phyloP scores from a whole-genome alignment of 768 basidiomycete genomes.

The Amanita thiersii region DNA sequence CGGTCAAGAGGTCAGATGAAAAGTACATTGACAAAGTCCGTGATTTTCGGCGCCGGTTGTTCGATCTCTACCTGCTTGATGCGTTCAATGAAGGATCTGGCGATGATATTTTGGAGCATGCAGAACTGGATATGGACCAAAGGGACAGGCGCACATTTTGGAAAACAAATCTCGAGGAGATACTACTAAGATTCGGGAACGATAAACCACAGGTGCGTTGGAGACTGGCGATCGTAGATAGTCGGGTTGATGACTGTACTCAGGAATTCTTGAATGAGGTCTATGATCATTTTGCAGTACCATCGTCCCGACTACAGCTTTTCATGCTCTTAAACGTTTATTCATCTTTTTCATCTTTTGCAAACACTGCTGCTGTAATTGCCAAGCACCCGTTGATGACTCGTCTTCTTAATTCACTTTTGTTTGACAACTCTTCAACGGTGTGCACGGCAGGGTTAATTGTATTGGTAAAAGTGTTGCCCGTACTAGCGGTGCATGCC shows the following conservation, averaged over 20 bases:
- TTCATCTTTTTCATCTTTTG: conserved; percentile 47
- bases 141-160: conserved; percentile 53
- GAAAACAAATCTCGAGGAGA: conserved; percentile 75
- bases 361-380: conserved; percentile 37
- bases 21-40: conserved; percentile 36
- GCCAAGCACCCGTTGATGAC: conserved; percentile 56
- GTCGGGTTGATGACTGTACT: conserved; percentile 4
- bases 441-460: conserved; percentile 56
- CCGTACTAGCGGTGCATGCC: conserved; percentile 61
- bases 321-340: conserved; percentile 58
- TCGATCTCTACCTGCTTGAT: conserved; percentile 74
- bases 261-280: conserved; percentile 70
- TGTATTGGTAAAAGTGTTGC: conserved; percentile 64
- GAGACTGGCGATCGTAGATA: background rate
- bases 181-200: conserved; percentile 57
- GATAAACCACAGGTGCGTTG: conserved; percentile 53
- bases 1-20: conserved; percentile 45
- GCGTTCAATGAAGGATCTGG: conserved; percentile 69
- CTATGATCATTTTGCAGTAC: conserved; percentile 48
- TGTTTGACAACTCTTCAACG: conserved; percentile 71
- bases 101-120: conserved; percentile 70
- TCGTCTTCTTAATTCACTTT: conserved; percentile 56
- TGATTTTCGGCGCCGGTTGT: conserved; percentile 59
- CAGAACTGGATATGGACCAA: conserved; percentile 53
- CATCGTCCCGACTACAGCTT: conserved; percentile 62